Percentiles rank a stretch among this genome's conserved stretches.
These are phyloP conservation scores for Pholiota microspora DNA, from an alignment of 768 basidiomycete genomes.

Conservation along the genomic window DNA sequence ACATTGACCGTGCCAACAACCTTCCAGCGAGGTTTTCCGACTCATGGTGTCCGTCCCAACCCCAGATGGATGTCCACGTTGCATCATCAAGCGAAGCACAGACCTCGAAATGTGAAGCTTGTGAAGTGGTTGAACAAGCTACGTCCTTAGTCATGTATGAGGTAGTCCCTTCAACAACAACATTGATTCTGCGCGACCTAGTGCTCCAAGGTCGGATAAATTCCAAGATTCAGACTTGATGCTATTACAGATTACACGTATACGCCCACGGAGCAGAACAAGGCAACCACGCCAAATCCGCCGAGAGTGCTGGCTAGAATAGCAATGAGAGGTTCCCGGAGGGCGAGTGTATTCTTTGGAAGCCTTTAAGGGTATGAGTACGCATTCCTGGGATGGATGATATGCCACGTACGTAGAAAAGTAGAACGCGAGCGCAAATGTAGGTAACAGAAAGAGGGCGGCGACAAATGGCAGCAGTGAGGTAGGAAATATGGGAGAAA, in stretches of 20 bases:
- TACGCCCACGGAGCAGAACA: slow-evolving; percentile 85
- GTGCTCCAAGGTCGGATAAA: too few species aligned
- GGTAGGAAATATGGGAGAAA: slow-evolving; percentile 68
- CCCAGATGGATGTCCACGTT: too few species aligned
- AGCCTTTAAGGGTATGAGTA: slow-evolving; percentile 48
- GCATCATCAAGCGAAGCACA: too few species aligned
- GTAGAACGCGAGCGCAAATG: slow-evolving; percentile 88
- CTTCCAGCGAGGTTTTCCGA: too few species aligned
- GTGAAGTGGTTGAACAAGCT: too few species aligned
- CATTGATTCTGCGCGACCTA: too few species aligned
- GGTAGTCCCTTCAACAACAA: too few species aligned
- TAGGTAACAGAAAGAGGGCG: slow-evolving; percentile 65
- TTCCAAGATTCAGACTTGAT: too few species aligned
- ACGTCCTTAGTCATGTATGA: too few species aligned
- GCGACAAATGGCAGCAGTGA: slow-evolving; percentile 72
- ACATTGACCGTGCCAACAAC: too few species aligned
- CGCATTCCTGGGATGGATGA: slow-evolving; percentile 3
- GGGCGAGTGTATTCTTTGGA: slow-evolving; percentile 61
- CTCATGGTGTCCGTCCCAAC: too few species aligned
- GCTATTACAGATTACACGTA: slow-evolving; percentile 71
- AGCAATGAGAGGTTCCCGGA: slow-evolving; percentile 70
- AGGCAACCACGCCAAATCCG: slow-evolving; percentile 85
- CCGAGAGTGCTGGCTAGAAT: slow-evolving; percentile 73
- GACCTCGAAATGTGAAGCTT: too few species aligned
- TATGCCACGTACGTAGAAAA: slow-evolving; percentile 70